Evolutionary conservation across 1,139 yeast species (phyloP), one percentile per base, ranked within the genome.

Genomic region (Saccharomyces hybrid): DNA sequence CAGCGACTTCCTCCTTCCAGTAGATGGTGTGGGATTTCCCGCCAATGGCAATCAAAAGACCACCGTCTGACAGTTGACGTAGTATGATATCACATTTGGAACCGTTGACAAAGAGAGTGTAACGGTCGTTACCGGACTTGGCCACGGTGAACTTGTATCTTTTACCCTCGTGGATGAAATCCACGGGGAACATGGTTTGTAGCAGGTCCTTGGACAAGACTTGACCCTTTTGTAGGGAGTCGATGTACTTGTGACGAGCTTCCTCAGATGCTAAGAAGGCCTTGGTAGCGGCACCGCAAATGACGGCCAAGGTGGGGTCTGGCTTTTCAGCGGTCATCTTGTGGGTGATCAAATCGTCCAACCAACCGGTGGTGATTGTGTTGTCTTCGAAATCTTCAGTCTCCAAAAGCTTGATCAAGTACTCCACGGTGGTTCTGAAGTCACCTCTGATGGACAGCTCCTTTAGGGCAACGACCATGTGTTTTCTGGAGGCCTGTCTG

Each of bases 351-450:
- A 93, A 82, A 74, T 91, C 98, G 74, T 93, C 99, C 67, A 93
- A 82, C 99, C 99, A 93, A 58, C 98, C 98, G 59, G 99, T 93
- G 58, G 99, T 93, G 67, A 93, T 91, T 52, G 95, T 91, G 73
- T 93, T 95, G 59, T 86, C 91, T 75, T 90, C 97, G 66, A 93
- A 93, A 70, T 88, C 99, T 54, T 96, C 95, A 42, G 99, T 91
- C 76, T 93, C 98, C 66, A 93, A 79, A 64, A 93, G 80, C 72
- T 93, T 91, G 72, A 95, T 93, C 69, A 95, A 80, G 71, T 95
- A 95, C 73, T 93, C 99, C 60, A 93, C 96, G 14, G 99, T 93
- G 46, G 99, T 93, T 74, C 96, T 83, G 78, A 93, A 93, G 70
- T 93, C 99, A 79, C 99, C 99, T 74, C 99, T 85, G 67, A 93